A percentile compares a stretch with the other conserved stretches of the same genome.
phyloP scores from a whole-genome alignment of 2,329 filamentous ascomycete genomes.

The Calonectria fujianensis region DNA sequence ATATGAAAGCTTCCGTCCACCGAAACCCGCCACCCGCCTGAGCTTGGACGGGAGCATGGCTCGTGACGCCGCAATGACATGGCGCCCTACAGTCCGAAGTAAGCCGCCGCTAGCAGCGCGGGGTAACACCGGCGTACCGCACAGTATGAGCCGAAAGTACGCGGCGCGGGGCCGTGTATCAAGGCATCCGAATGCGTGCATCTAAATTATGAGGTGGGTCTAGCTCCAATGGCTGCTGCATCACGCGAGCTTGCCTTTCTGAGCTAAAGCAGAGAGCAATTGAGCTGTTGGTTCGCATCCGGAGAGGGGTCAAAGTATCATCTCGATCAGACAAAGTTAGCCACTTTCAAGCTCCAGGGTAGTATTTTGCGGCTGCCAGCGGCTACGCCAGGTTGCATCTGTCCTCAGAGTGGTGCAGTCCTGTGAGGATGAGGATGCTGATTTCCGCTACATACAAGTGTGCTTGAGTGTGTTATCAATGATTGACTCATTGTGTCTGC shows the following conservation, averaged over 20 bases:
- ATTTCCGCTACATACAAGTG: too few species aligned
- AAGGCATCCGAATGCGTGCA: not conserved
- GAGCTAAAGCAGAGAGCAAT: not conserved
- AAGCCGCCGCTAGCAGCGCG: slow-evolving; percentile 24
- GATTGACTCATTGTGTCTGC: too few species aligned
- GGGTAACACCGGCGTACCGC: slow-evolving; percentile 17
- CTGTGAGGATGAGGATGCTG: too few species aligned
- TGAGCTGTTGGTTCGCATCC: not conserved
- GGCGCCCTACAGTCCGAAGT: slow-evolving; percentile 33
- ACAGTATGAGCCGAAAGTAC: slow-evolving; percentile 23
- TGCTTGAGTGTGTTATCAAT: too few species aligned
- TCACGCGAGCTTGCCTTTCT: not conserved
- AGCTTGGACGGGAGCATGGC: not conserved
- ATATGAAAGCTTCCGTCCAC: not conserved
- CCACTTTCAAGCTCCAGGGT: not conserved
- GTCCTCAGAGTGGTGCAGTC: not conserved
- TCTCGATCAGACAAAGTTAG: not conserved
- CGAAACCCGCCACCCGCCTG: not conserved
- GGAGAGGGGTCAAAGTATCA: not conserved
- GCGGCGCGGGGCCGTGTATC: slow-evolving; percentile 18
- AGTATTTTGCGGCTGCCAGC: slow-evolving; percentile 5
- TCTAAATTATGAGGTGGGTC: not conserved
- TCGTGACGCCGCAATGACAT: slow-evolving; percentile 12
- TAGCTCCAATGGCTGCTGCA: not conserved
- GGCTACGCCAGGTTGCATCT: not conserved